Conservation (phyloP, 2,329 filamentous ascomycete genomes). For the Microdochium bolleyi region DNA sequence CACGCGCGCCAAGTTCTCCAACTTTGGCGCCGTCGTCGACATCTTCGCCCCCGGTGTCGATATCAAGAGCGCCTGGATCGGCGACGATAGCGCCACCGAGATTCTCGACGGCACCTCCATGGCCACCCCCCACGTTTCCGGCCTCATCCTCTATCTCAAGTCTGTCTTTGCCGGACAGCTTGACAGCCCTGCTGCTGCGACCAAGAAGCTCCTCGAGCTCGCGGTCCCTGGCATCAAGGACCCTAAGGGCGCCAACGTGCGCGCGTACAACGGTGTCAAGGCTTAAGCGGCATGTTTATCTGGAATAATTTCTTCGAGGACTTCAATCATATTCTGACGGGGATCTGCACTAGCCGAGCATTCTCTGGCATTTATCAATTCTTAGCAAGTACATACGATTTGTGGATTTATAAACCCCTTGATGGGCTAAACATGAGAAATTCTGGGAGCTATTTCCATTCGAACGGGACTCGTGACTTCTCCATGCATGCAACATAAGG, state of each 20-base stretch:
- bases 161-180: neutral
- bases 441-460: too few species aligned
- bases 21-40: conserved; percentile 11
- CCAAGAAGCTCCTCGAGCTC: neutral
- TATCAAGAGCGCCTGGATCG: neutral
- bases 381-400: too few species aligned
- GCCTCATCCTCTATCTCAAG: neutral
- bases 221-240: neutral
- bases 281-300: neutral
- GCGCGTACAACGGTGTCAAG: neutral
- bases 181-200: neutral
- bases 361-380: too few species aligned
- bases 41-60: conserved; percentile 2
- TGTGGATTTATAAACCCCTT: too few species aligned
- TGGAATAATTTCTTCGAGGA: neutral
- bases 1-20: conserved; percentile 26
- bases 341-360: neutral
- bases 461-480: too few species aligned
- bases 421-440: too few species aligned
- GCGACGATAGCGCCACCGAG: neutral
- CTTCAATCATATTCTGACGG: neutral
- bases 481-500: too few species aligned
- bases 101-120: conserved; percentile 1
- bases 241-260: neutral
- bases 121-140: neutral